Evolutionary conservation across 2,329 filamentous ascomycete species (phyloP).

Genomic region (Graphiopsis chlorocephala): DNA sequence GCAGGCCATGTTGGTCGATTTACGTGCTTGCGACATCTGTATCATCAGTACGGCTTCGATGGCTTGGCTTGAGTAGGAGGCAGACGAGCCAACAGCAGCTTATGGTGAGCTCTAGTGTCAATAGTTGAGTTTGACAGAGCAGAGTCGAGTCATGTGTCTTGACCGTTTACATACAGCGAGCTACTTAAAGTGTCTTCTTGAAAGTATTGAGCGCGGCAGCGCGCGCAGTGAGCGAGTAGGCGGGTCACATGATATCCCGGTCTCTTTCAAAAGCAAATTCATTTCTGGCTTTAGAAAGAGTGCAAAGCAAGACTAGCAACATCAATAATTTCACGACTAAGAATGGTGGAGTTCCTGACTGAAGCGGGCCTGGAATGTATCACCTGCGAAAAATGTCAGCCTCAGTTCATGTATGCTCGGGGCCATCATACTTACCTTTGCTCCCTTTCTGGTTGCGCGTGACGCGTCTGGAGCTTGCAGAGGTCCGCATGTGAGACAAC

Average conservation of each 20-base stretch:
- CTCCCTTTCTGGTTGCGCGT: background rate
- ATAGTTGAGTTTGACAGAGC: background rate
- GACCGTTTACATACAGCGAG: background rate
- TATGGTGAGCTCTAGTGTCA: background rate
- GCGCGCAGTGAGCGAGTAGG: background rate
- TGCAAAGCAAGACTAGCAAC: background rate
- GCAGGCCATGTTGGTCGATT: background rate
- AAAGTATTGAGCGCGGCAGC: background rate
- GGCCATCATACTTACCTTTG: background rate
- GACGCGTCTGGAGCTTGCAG: background rate
- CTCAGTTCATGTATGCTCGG: background rate
- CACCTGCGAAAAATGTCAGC: background rate
- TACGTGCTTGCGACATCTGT: background rate
- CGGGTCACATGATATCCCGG: background rate
- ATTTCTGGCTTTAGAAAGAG: background rate
- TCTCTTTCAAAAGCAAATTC: background rate
- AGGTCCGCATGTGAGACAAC: background rate
- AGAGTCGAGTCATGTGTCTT: background rate
- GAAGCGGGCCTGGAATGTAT: conserved; percentile 2
- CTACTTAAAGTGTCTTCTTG: background rate
- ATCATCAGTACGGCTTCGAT: background rate
- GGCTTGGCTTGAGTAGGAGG: background rate
- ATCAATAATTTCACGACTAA: background rate
- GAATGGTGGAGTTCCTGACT: conserved; percentile 2
- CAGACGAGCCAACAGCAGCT: background rate